Evolutionary conservation across 345 rosid genomes (phyloP), one percentile per base, ranked within the genome.

Genomic region (Euphorbia peplus): DNA sequence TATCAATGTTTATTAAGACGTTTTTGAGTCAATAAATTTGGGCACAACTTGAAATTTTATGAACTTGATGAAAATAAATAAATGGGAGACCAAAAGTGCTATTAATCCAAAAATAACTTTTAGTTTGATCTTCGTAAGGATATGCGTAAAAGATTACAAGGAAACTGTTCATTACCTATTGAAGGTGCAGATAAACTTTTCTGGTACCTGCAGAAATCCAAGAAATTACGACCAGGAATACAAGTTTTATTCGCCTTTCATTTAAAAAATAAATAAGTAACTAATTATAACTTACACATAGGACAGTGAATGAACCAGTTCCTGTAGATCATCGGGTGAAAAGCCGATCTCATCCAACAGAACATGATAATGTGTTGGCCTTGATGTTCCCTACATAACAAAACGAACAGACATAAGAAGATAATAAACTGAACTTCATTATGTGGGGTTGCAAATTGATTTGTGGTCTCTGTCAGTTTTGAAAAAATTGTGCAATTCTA

Each of bases 301-400:
- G 26, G 78, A 75, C 32, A 70, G 48, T n/a, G 74, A 75, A 53
- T 75, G 78, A 30, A 75, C 19, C 22, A 75, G 61, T 26, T 75
- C 73, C 61, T 75, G 78, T 8, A 75, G 66, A 14, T 63, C 74
- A 58, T 75, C 74, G 4, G 78, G 37, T 11, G 78, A 64, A 70
- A 75, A 75, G 61, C 78, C 74, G 46, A 70, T 65, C 63, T 75
- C 74, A 41, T 70, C 78, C 2, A 57, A 58, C 50, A 75, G 64
- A 65, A 75, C 78, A 65, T 75, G 74, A 53, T 75, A 75, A 15
- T 75, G 78, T 1, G 74, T 70, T 3, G 78, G 78, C 67, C 78
- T 69, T 28, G 78, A 32, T n/a, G 71, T 75, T 11, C 78, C 78
- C 78, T 75, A 12, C 41, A 30, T 16, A 1, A 28, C 1, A 29